Conservation (phyloP, 1,284 basidiomycete genomes). For the Ustilago xerochloae region DNA sequence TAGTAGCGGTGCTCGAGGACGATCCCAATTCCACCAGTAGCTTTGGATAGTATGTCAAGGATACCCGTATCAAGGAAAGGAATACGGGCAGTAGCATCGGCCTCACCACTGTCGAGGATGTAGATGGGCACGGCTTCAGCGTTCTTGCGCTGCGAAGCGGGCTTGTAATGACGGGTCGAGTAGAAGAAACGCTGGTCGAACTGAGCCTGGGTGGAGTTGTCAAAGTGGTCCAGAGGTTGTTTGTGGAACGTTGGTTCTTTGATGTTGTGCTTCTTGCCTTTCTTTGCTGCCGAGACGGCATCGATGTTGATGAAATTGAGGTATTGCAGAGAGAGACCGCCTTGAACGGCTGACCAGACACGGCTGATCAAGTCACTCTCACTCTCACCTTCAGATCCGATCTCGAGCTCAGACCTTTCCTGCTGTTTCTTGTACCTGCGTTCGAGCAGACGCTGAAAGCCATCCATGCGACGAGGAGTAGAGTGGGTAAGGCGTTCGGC, state of each 20-base stretch:
- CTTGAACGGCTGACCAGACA: conserved; percentile 12
- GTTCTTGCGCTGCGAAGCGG: conserved; percentile 82
- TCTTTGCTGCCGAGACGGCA: not conserved
- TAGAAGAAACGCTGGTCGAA: conserved; percentile 81
- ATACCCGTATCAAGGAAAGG: conserved; percentile 74
- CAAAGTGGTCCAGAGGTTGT: conserved; percentile 83
- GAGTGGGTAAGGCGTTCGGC: conserved; percentile 39
- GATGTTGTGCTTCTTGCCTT: conserved; percentile 33
- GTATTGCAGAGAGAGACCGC: conserved; percentile 20
- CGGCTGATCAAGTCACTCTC: conserved; percentile 5
- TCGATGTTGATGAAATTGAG: conserved; percentile 17
- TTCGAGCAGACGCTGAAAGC: conserved; percentile 44
- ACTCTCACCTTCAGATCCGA: not conserved
- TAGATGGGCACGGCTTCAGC: conserved; percentile 61
- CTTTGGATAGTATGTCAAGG: conserved; percentile 82
- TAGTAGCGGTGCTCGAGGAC: conserved; percentile 77
- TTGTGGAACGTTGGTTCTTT: conserved; percentile 71
- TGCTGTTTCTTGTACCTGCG: conserved; percentile 38
- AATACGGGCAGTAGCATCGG: conserved; percentile 56
- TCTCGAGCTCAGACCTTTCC: not conserved
- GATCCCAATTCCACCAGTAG: conserved; percentile 83
- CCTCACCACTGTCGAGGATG: conserved; percentile 69
- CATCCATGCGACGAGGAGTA: conserved; percentile 42
- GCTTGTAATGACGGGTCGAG: conserved; percentile 82
- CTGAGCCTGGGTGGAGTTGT: conserved; percentile 66